These are phyloP conservation scores for Colletotrichum eremochloae DNA, from an alignment of 2,329 filamentous ascomycete species.

Conservation along the genomic window DNA sequence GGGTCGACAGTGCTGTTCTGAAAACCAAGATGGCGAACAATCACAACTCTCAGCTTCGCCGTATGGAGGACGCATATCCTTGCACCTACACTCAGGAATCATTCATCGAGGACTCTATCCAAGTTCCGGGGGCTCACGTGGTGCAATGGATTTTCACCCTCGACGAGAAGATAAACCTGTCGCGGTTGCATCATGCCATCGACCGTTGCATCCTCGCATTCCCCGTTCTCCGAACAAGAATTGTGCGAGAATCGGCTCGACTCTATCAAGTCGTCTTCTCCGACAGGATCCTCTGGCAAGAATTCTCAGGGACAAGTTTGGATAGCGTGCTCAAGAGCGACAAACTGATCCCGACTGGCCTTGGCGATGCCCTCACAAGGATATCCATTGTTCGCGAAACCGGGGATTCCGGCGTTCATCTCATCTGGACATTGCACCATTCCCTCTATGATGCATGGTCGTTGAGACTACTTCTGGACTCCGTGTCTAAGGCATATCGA, in stretches of 20 bases:
- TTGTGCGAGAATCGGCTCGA: slow-evolving; percentile 1
- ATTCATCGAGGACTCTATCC: slow-evolving; percentile 17
- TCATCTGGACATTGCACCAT: slow-evolving; percentile 39
- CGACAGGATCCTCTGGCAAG: slow-evolving; percentile 5
- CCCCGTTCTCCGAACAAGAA: slow-evolving; percentile 10
- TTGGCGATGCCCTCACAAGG: slow-evolving; percentile 20
- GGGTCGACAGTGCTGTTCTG: neutral
- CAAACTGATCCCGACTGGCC: slow-evolving; percentile 7
- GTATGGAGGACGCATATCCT: slow-evolving; percentile 12
- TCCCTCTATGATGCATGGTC: slow-evolving; percentile 40
- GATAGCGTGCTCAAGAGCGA: neutral
- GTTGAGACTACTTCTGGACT: slow-evolving; percentile 40
- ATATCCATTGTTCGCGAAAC: slow-evolving; percentile 12
- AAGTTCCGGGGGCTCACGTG: slow-evolving; percentile 20
- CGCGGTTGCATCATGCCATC: neutral
- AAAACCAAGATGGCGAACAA: neutral
- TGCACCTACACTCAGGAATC: slow-evolving; percentile 20
- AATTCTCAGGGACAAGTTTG: neutral
- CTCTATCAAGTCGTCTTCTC: slow-evolving; percentile 17
- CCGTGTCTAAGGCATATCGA: slow-evolving; percentile 39
- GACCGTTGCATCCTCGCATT: neutral
- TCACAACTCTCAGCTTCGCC: neutral
- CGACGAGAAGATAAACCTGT: neutral
- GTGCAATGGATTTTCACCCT: slow-evolving; percentile 23
- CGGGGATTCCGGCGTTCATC: neutral